These are phyloP conservation scores for Tolypocladium ophioglossoides DNA, from an alignment of 2,329 filamentous ascomycete genomes.

Conservation along the genomic window DNA sequence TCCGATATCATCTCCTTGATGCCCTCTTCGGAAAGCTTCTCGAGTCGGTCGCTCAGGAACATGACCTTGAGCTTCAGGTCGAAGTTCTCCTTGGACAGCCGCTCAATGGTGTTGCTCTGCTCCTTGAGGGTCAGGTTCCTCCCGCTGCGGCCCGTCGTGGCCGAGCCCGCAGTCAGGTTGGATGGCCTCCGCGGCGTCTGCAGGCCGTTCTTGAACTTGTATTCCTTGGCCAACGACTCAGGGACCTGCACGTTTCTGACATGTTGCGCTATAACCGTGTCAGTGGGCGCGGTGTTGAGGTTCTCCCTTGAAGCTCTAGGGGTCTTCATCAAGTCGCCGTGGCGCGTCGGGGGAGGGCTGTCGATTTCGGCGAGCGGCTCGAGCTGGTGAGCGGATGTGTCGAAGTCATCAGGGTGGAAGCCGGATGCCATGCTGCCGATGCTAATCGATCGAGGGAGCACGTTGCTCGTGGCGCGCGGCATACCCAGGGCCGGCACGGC, in stretches of 20 bases:
- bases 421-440: slow-evolving; percentile 77
- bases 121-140: slow-evolving; percentile 85
- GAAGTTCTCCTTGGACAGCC: slow-evolving; percentile 95
- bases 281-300: slow-evolving; percentile 56
- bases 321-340: slow-evolving; percentile 50
- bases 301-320: slow-evolving; percentile 52
- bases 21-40: slow-evolving; percentile 89
- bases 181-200: slow-evolving; percentile 45
- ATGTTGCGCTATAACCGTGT: slow-evolving; percentile 80
- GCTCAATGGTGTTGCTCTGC: slow-evolving; percentile 94
- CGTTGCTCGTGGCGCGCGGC: slow-evolving; percentile 39
- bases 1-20: slow-evolving; percentile 97
- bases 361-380: slow-evolving; percentile 40
- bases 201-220: slow-evolving; percentile 62
- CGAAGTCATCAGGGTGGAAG: slow-evolving; percentile 46
- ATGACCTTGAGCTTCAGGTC: slow-evolving; percentile 96
- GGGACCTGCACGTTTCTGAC: slow-evolving; percentile 86
- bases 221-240: slow-evolving; percentile 77
- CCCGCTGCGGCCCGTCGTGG: slow-evolving; percentile 43
- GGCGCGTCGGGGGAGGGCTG: slow-evolving; percentile 24
- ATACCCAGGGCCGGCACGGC: slow-evolving; percentile 49
- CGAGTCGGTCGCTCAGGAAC: slow-evolving; percentile 86
- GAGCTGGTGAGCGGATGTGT: slow-evolving; percentile 34
- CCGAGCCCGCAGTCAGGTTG: slow-evolving; percentile 29
- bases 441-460: slow-evolving; percentile 67